These are phyloP conservation scores for Penicillium italicum DNA, from an alignment of 2,329 filamentous ascomycete genomes.

Conservation along the genomic window DNA sequence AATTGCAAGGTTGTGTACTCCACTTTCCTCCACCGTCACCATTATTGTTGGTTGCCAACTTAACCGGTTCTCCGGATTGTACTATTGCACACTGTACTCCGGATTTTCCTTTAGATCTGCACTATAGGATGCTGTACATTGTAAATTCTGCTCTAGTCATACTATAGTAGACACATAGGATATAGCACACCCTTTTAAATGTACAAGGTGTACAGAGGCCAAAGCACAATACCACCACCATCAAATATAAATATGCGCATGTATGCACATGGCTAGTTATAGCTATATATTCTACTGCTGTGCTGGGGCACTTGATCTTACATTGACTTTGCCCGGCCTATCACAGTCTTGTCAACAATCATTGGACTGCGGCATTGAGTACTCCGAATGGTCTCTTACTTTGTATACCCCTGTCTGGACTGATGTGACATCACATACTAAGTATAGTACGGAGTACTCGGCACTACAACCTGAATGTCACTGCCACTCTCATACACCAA, in stretches of 20 bases:
- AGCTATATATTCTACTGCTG: too few relatives aligned
- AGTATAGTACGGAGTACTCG: neutral
- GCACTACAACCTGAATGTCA: neutral
- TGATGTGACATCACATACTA: neutral
- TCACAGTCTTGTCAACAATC: neutral
- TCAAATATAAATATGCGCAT: neutral
- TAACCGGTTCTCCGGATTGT: neutral
- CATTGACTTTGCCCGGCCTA: neutral
- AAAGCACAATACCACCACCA: neutral
- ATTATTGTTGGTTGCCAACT: neutral
- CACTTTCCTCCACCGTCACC: slow-evolving; percentile 1
- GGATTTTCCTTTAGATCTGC: slow-evolving; percentile 2
- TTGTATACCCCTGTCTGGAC: neutral
- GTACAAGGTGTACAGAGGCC: too few relatives aligned
- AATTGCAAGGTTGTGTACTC: neutral
- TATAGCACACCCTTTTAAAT: neutral
- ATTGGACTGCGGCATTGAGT: neutral
- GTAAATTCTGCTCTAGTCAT: neutral
- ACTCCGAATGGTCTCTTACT: neutral
- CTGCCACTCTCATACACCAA: neutral
- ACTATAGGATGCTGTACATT: neutral
- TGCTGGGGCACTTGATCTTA: neutral
- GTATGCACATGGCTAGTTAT: too few relatives aligned
- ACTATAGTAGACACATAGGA: neutral
- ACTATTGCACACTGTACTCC: neutral